Evolutionary conservation across 805 yeast species (phyloP).

Genomic region (Nakazawaea wyomingensis): DNA sequence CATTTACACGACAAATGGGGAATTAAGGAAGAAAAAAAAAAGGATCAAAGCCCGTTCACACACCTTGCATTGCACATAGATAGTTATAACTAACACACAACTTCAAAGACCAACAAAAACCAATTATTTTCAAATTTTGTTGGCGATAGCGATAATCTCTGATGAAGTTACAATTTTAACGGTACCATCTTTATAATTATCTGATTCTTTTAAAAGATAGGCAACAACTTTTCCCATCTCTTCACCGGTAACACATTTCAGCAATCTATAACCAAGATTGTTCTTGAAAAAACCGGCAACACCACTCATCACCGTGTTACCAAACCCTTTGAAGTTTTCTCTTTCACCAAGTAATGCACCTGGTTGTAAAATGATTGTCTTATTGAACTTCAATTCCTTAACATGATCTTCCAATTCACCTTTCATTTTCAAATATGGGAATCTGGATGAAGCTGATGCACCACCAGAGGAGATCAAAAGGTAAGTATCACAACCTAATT

Average conservation of each 20-base stretch:
- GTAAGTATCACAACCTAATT: slow-evolving; percentile 56
- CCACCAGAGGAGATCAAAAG: slow-evolving; percentile 64
- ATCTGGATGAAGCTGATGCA: slow-evolving; percentile 51
- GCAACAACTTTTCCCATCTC: slow-evolving; percentile 62
- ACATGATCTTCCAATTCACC: slow-evolving; percentile 74
- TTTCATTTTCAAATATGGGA: slow-evolving; percentile 62
- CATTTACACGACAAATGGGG: background rate
- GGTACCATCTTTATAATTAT: slow-evolving; percentile 8
- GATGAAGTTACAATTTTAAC: slow-evolving; percentile 2
- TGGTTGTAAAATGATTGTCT: slow-evolving; percentile 72
- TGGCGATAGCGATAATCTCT: slow-evolving; percentile 4
- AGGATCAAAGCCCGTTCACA: too few relatives aligned
- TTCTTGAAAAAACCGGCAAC: slow-evolving; percentile 30
- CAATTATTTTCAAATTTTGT: background rate
- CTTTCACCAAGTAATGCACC: slow-evolving; percentile 70
- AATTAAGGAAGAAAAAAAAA: too few relatives aligned
- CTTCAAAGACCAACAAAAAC: background rate
- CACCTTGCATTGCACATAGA: too few relatives aligned
- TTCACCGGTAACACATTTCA: slow-evolving; percentile 50
- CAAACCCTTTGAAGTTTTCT: slow-evolving; percentile 33
- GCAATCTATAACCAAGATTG: slow-evolving; percentile 26
- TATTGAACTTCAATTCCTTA: slow-evolving; percentile 55
- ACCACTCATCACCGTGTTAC: slow-evolving; percentile 26
- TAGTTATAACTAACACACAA: too few relatives aligned
- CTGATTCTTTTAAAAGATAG: slow-evolving; percentile 14